Base-by-base conservation (phyloP, 2,329 filamentous ascomycete genomes). In the Fusarium goolgardi region DNA sequence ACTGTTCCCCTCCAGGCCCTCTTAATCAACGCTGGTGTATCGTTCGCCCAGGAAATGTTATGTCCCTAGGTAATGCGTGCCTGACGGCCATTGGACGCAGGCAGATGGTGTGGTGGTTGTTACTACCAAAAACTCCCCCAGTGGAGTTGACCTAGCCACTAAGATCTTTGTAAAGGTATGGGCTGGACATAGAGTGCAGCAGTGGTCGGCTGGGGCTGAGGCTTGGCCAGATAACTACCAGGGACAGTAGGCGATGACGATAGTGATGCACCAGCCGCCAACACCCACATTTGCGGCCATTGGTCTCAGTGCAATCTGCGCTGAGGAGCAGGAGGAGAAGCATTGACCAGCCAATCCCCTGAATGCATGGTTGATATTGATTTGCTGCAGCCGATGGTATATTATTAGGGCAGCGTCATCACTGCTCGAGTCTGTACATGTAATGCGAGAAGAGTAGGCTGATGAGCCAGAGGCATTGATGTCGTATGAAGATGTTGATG, bases 301-400 rank as follows among this genome's bases (percentile, higher is more conserved):
- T 68, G 52, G 56, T 65, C 46, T 63, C 47, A 62, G 43, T 69
- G 65, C 61, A 68, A 68, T 69, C 65, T 69, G 65, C 61, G 65
- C 44, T 45, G 52, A 63, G 65, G 61, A 63, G 60, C 18, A 63
- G 35, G 20, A 59, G 59, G 41, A 63, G 23, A 55, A 68, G 65
- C 65, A 68, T 53, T 62, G 51, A 62, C 65, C 66, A 69, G 61
- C 61, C 61, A 69, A 63, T 69, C 61, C 65, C 65, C 67, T 69
- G 61, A 55, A 69, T 62, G 61, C 52, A 69, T 69, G 61, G 52
- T 53, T 55, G 45, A 37, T 58, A 39, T 63, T 69, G 52, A 69
- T 66, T 58, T 69, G 49, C 47, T 50, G 56, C 23, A 31, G 57
- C 56, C n/a, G 43, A 31, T 45, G 40, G 27, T 60, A 40, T 66